Evolutionary conservation across 1,284 basidiomycete genomes (phyloP).

Genomic region (Fomitopsis pinicola): DNA sequence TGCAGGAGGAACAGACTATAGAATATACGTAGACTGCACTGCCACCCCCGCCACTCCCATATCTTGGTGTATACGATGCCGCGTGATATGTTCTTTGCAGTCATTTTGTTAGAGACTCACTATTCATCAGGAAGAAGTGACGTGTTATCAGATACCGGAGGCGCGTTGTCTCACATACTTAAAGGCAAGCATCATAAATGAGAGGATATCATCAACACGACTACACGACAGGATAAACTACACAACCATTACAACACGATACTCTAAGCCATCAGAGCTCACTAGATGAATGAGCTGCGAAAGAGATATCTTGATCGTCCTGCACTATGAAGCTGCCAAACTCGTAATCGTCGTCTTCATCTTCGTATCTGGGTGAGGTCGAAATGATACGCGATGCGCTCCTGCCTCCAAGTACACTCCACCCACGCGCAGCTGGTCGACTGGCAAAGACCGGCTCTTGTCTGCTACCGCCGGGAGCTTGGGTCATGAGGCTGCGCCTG

Average conservation of each 20-base stretch:
- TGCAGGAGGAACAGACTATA: constrained; percentile 17
- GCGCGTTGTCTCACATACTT: no score
- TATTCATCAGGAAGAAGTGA: no score
- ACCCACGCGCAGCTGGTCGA: constrained; percentile 41
- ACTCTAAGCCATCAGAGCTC: not conserved
- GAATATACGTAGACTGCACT: no score
- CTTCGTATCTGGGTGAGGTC: constrained; percentile 54
- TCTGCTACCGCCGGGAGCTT: constrained; percentile 41
- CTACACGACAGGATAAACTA: no score
- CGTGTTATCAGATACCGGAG: no score
- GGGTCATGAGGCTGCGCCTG: constrained; percentile 65
- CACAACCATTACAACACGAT: not conserved
- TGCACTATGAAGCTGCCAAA: constrained; percentile 74
- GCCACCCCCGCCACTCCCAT: no score
- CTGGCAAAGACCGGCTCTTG: constrained; percentile 49
- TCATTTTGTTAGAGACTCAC: no score
- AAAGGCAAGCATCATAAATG: no score
- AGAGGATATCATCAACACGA: no score
- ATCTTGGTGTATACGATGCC: no score
- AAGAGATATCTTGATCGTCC: constrained; percentile 56
- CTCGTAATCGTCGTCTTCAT: constrained; percentile 57
- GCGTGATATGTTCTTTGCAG: no score
- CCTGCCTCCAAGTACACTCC: constrained; percentile 10
- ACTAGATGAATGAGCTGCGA: constrained; percentile 1
- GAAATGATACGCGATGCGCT: constrained; percentile 32